Evolutionary conservation across 164 flowering plant species (phyloP), one percentile per base, ranked within the genome.

Genomic region (Vitis cinerea): DNA sequence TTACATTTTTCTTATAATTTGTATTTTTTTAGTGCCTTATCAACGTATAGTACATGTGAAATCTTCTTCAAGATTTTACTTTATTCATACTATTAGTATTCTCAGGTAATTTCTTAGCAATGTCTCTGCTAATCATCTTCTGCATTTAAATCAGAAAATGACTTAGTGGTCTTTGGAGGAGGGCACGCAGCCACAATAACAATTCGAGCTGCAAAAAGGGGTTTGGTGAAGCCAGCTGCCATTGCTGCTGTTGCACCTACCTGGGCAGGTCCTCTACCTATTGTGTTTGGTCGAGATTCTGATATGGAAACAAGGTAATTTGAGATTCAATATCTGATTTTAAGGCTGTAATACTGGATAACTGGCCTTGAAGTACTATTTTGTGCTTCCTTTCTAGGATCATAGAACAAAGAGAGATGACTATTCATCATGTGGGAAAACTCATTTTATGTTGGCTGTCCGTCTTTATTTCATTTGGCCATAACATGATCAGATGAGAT

Each of bases 221-320:
- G 89, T 65, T 74, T 88, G 64, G 80, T 90, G 77, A 90, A 88
- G 76, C 87, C 97, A 67, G 78, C 82, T 52, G 94, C 91, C 12
- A 83, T 92, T 80, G 97, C 97, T 79, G 94, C 99, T 74, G 82
- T 94, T 72, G 95, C 99, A 61, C 99, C 97, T 31, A 94, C 99
- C 27, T 94, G 97, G 99, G 90, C 97, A 64, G 97, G 99, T 73
- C 97, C 99, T 10, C 97, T 94, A 71, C 97, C 99, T 15, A 94
- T 94, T 64, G 97, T 94, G 51, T 94, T 94, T 82, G 97, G 99
- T 69, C 85, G 95, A 76, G 93, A 87, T 78, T 87, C 97, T 14
- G 83, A 72, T 76, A 91, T 91, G 97, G 95, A 92, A 77, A 71
- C 90, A 58, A 92, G 97, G 97, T 94, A 87, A 62, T n/a, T 37